Evolutionary conservation across 805 yeast species (phyloP), one percentile per base, ranked within the genome.

Genomic region (Saccharomycopsis synnaedendra): DNA sequence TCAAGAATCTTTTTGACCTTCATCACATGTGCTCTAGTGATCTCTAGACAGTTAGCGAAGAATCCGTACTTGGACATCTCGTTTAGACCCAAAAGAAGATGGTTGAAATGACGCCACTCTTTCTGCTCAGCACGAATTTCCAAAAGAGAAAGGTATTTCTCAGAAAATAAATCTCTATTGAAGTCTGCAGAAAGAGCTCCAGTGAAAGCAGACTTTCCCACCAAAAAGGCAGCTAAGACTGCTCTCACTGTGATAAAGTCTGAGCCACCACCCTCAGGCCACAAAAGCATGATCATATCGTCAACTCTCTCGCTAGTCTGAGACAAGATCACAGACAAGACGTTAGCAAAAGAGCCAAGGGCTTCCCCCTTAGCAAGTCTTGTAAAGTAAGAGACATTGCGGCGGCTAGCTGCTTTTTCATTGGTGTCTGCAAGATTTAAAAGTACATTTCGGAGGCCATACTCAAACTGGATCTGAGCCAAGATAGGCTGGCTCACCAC

Each of bases 281-380:
- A 19, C 19, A 34, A 19, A 27, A 4, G 34, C 34, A n/a, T 32
- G 5, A 7, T 8, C 6, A 11, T 32, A 31, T 5, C 28, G 31
- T 27, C 34, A 34, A 27, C 41, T 30, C n/a, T 8, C 8, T 5
- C 11, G n/a, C 27, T 7, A 11, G 7, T 31, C 40, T 32, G 29
- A 32, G 39, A 39, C 7, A 40, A 29, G 7, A 66, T 19, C 6
- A 65, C 53, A 28, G 65, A 64, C 4, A 62, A 45, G 3, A 61
- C 46, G 41, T 57, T 55, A 2, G 67, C 55, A 4, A 55, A 40
- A 31, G 55, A 53, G 8, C 49, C 36, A 5, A 49, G 48, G 0
- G 57, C 50, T 8, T 63, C 65, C 27, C 57, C 60, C 4, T 64
- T 57, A 9, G 55, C 31, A 6, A 55, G 39, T 39, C 56, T 56